These are phyloP conservation scores for Pseudonitzschia delicatissima DNA, from an alignment of 108 stramenopile genomes.

Conservation along the genomic window DNA sequence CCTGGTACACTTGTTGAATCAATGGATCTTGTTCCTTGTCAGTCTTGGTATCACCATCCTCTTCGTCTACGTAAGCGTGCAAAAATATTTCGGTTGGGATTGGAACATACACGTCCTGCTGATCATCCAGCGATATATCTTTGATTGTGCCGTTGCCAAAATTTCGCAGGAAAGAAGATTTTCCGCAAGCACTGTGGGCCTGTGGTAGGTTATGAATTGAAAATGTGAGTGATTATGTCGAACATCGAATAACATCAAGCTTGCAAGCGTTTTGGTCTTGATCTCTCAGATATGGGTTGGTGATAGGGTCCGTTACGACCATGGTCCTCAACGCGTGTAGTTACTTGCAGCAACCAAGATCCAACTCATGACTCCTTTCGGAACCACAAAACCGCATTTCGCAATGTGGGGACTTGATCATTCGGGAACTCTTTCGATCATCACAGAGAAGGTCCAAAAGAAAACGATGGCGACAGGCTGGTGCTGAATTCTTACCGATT, in stretches of 20 bases:
- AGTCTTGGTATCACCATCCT: neutral
- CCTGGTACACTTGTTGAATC: slow-evolving; percentile 14
- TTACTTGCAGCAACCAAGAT: slow-evolving; percentile 37
- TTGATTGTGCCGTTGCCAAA: slow-evolving; percentile 25
- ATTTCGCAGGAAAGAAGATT: slow-evolving; percentile 55
- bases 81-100: slow-evolving; percentile 47
- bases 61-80: neutral
- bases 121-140: slow-evolving; percentile 78
- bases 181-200: slow-evolving; percentile 70
- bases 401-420: slow-evolving; percentile 21
- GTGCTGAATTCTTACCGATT: slow-evolving; percentile 32
- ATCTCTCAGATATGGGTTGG: slow-evolving; percentile 67
- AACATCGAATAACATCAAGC: neutral
- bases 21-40: neutral
- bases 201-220: neutral
- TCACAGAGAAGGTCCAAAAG: slow-evolving; percentile 13
- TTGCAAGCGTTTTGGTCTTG: neutral
- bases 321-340: slow-evolving; percentile 68
- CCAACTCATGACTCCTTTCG: slow-evolving; percentile 27
- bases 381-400: slow-evolving; percentile 19
- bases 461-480: neutral
- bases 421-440: slow-evolving; percentile 39
- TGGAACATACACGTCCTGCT: slow-evolving; percentile 63
- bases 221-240: neutral
- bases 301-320: slow-evolving; percentile 40